Evolutionary conservation across 306 rosid genomes (phyloP).

Genomic region (Malus asiatica): DNA sequence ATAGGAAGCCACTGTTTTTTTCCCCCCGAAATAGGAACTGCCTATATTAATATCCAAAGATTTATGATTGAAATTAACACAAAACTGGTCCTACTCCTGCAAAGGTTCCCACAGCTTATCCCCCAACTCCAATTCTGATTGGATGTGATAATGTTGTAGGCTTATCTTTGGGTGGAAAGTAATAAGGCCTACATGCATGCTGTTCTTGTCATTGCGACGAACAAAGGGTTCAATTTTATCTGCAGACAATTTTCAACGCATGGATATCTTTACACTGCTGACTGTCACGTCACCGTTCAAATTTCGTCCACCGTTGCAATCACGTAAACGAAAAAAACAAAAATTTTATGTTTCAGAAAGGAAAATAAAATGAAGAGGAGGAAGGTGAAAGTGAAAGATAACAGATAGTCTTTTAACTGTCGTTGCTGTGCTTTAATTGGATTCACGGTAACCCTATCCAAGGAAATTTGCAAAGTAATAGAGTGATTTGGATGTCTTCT

Average conservation of each 20-base stretch:
- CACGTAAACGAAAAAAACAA: background rate
- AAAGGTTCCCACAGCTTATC: background rate
- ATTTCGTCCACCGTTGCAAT: background rate
- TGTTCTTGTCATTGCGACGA: slow-evolving; percentile 1
- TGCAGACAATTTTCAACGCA: too few relatives aligned
- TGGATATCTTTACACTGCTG: background rate
- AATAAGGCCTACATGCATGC: background rate
- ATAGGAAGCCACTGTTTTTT: too few relatives aligned
- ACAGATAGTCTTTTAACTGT: background rate
- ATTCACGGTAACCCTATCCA: background rate
- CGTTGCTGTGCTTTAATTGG: background rate
- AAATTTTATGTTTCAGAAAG: background rate
- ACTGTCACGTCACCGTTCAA: background rate
- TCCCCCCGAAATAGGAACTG: background rate
- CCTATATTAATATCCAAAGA: background rate
- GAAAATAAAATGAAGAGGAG: background rate
- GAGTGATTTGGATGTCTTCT: background rate
- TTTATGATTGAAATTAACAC: background rate
- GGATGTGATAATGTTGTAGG: background rate
- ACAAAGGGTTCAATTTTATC: background rate
- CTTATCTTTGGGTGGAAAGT: background rate
- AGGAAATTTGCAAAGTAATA: background rate
- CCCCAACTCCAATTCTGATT: background rate
- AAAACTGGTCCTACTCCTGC: background rate
- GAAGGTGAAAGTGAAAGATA: background rate